Base-by-base conservation (phyloP, 2,329 filamentous ascomycete species). In the Teratosphaeria viscida region DNA sequence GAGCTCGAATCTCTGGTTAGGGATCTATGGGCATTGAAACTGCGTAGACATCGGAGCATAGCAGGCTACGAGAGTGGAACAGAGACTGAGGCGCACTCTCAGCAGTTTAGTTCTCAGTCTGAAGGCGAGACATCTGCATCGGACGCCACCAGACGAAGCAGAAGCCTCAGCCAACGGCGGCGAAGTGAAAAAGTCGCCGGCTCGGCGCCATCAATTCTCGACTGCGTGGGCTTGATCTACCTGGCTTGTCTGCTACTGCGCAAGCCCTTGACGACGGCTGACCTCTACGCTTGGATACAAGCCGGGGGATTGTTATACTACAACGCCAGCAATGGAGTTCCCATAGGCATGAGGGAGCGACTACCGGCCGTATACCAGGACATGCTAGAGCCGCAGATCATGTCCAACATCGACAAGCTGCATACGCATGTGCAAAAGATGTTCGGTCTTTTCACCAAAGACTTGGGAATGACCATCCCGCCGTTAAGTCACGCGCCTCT, bases 21-120 rank as follows among this genome's bases (percentile, higher is more conserved):
- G 60, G 91, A 96, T 70, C 81, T 99, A 14, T 99, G 94, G 92
- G 81, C 86, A 57, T 76, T 96, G 56, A 83, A 90, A 57, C 77
- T 91, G 43, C 79, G 82, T 55, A 80, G 78, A 54, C 76, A 89
- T 37, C 62, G 78, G 71, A 60, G 74, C 76, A 57, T 74, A 70
- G 67, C 68, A 29, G 61, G 62, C 5, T 66, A 78, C 12, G 72
- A 72, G 29, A 69, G 70, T 23, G 69, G 66, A 52, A 65, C 68
- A 55, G 68, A 66, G 54, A 64, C 68, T 55, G 70, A 73, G 55
- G 67, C 70, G 52, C 71, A 73, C 34, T 76, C 79, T 26, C 78
- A 80, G 62, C 66, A 81, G 34, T 86, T 84, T 69, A 86, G 80
- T 67, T 86, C 84, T 14, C 82, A 84, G 65, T 78, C 78, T 4